phyloP scores from a whole-genome alignment of 1,139 yeast species.

The Candida buenavistaensis region DNA sequence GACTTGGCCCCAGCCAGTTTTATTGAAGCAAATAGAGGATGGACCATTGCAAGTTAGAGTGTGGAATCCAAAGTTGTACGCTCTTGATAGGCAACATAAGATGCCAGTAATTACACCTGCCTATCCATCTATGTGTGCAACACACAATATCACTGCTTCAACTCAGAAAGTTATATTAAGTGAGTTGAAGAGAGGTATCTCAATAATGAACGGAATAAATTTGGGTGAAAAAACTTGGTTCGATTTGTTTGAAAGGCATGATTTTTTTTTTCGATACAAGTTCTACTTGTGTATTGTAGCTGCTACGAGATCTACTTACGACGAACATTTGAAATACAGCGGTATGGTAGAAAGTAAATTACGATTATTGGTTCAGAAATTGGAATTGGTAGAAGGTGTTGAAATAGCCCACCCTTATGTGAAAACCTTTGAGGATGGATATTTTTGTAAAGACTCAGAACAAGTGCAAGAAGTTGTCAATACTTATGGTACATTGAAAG shows the following conservation, averaged over 20 bases:
- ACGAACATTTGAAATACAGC: constrained; percentile 85
- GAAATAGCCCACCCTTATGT: constrained; percentile 88
- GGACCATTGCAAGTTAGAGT: constrained; percentile 95
- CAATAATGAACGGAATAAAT: constrained; percentile 67
- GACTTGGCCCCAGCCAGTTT: constrained; percentile 99
- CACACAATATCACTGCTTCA: constrained; percentile 88
- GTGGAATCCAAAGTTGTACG: constrained; percentile 93
- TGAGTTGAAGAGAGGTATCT: constrained; percentile 76
- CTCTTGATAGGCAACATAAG: constrained; percentile 82
- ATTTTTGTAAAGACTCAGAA: constrained; percentile 52
- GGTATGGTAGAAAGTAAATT: constrained; percentile 91
- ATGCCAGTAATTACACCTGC: constrained; percentile 99
- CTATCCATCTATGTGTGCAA: constrained; percentile 98
- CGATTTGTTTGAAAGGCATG: constrained; percentile 73
- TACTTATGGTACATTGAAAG: constrained; percentile 50
- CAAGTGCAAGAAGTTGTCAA: constrained; percentile 51
- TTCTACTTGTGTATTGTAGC: constrained; percentile 84
- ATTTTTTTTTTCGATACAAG: constrained; percentile 79
- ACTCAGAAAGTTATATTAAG: constrained; percentile 76
- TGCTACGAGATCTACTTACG: constrained; percentile 67
- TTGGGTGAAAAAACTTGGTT: constrained; percentile 69
- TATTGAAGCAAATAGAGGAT: constrained; percentile 89
- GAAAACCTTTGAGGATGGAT: constrained; percentile 66
- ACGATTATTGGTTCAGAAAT: constrained; percentile 75
- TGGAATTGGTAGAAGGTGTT: constrained; percentile 75